phyloP scores from a whole-genome alignment of 2,329 filamentous ascomycete species.

The Fusarium multiceps region DNA sequence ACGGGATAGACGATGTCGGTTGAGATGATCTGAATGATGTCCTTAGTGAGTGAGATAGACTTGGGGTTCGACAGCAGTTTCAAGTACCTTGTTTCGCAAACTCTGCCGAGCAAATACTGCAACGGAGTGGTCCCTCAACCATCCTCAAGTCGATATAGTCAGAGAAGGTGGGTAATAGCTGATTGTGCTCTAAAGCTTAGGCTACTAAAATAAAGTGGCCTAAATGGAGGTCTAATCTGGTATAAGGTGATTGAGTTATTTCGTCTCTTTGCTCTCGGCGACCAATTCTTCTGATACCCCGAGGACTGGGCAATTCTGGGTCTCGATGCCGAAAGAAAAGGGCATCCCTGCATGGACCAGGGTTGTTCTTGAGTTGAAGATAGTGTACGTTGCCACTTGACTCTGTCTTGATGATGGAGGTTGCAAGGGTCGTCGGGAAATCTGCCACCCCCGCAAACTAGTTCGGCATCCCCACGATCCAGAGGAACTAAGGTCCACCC shows the following conservation, averaged over 20 bases:
- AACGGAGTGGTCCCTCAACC: neutral
- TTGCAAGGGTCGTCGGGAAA: neutral
- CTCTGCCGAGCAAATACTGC: neutral
- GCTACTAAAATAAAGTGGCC: neutral
- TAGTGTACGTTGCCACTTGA: neutral
- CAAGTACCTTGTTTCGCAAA: neutral
- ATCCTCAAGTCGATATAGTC: neutral
- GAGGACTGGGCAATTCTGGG: neutral
- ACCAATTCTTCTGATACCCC: neutral
- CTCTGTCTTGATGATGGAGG: neutral
- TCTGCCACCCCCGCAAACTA: slow-evolving; percentile 7
- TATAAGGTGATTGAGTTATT: neutral
- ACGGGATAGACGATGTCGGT: neutral
- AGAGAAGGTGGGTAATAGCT: neutral
- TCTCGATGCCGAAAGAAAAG: neutral
- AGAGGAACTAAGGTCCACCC: neutral
- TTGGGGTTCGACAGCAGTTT: neutral
- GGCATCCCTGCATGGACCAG: neutral
- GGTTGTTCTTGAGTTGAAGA: neutral
- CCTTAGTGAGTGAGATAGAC: neutral
- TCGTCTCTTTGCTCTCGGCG: neutral
- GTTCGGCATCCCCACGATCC: slow-evolving; percentile 2
- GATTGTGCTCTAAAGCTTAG: neutral
- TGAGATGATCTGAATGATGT: neutral
- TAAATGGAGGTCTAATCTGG: neutral